Evolutionary conservation across 441 rosid genomes (phyloP), one percentile per base, ranked within the genome.

Genomic region (Adansonia rubrostipa): DNA sequence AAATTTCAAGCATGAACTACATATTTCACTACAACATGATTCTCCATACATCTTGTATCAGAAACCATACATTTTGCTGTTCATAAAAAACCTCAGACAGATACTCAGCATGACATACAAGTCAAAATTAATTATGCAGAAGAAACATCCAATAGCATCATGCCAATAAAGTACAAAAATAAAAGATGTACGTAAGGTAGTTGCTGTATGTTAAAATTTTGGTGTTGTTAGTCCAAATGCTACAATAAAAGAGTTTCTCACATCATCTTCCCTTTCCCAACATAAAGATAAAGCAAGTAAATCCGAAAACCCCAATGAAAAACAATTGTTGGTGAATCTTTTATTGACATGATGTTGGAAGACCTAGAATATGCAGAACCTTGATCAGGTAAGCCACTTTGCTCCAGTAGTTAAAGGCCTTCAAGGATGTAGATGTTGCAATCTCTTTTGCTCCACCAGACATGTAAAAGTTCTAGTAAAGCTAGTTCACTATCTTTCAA

Each of bases 391-490:
- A 70, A 28, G 40, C 22, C 74, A 70, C 61, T 50, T 50, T 70
- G 74, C 60, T 50, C 60, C 60, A 50, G 22, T 70, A 70, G 22
- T 50, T 70, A 70, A 70, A 70, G 74, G 60, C 20, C 20, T 69
- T 48, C 22, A 13, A 24, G 60, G 45, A 24, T 70, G 44, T 70
- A 70, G 13, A 50, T 48, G 50, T 24, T 24, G 73, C 73, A 24
- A 50, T 22, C 20, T 10, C 45, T 50, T 50, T 24, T 50, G 60
- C 74, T 20, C 73, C 57, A 13, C 19, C 44, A 28, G 5, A 51
- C 44, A 28, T 24, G 74, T 70, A 50, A 50, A 71, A 71, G 74
- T 28, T 71, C 24, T 7, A 51, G 47, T 24, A 67, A 67, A 67
- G 71, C 33, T 44, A 17, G 9, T 67, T 67, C 61, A 71, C 47